Evolutionary conservation across 345 rosid species (phyloP).

Genomic region (Linum trigynum): DNA sequence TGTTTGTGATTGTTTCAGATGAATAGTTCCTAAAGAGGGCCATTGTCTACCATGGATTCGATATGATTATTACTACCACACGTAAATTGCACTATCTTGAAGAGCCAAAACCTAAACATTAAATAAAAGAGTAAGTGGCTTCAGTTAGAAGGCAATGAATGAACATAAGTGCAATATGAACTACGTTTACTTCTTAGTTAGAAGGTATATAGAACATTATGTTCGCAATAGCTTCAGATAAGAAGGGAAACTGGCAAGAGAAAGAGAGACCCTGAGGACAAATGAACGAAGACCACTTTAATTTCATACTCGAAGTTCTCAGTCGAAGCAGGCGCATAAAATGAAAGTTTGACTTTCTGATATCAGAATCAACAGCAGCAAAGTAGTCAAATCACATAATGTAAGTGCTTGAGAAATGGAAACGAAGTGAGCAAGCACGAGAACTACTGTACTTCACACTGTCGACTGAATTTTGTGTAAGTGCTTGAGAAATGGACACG

Average conservation of each 20-base stretch:
- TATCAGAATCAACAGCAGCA: conserved; percentile 2
- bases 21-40: conserved; percentile 73
- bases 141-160: not conserved
- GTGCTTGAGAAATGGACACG: conserved; percentile 13
- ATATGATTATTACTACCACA: conserved; percentile 1
- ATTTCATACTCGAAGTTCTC: not conserved
- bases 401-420: conserved; percentile 12
- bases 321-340: not conserved
- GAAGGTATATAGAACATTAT: not conserved
- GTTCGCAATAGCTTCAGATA: not conserved
- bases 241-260: not conserved
- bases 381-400: not conserved
- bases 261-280: no score
- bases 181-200: not conserved
- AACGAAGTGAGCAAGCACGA: not conserved
- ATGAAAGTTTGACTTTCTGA: conserved; percentile 1
- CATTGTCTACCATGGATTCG: conserved; percentile 61
- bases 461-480: conserved; percentile 8
- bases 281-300: not conserved
- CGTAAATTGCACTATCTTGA: conserved; percentile 1
- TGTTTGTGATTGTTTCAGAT: conserved; percentile 44
- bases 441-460: conserved; percentile 6
- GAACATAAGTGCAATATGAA: not conserved
- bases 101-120: conserved; percentile 14
- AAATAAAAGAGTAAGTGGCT: conserved; percentile 7